Evolutionary conservation across 495 filamentous ascomycete species (phyloP).

Genomic region (Ramalina intermedia): DNA sequence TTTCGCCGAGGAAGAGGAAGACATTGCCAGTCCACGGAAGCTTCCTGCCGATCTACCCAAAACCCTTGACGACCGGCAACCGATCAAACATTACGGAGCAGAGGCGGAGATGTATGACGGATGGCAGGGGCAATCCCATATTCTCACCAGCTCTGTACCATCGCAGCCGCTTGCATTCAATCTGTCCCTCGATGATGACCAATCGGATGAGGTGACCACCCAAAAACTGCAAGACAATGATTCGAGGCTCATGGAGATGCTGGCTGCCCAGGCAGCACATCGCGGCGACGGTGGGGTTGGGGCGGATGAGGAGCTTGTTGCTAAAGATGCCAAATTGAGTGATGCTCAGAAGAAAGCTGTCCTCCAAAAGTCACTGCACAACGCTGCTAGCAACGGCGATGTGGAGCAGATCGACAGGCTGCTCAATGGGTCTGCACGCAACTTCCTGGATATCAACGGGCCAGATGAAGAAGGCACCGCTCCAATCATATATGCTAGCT

Average conservation of each 20-base stretch:
- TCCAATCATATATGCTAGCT: constrained; percentile 94
- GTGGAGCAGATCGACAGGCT: constrained; percentile 65
- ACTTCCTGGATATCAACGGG: constrained; percentile 75
- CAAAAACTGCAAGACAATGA: constrained; percentile 67
- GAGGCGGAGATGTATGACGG: constrained; percentile 98
- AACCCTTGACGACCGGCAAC: constrained; percentile 76
- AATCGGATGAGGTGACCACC: constrained; percentile 43
- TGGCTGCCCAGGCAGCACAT: constrained; percentile 81
- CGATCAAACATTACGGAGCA: constrained; percentile 37
- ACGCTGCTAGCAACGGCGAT: constrained; percentile 96
- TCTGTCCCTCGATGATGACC: constrained; percentile 59
- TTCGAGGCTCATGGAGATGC: constrained; percentile 82
- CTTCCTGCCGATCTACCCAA: constrained; percentile 81
- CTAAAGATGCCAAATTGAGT: constrained; percentile 55
- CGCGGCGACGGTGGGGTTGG: constrained; percentile 51
- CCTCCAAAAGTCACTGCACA: constrained; percentile 77
- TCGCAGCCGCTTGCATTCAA: constrained; percentile 75
- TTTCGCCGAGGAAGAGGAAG: constrained; percentile 9
- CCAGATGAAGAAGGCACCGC: constrained; percentile 91
- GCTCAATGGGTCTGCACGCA: constrained; percentile 56
- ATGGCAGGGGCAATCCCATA: constrained; percentile 97
- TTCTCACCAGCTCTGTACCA: constrained; percentile 69
- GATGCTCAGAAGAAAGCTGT: constrained; percentile 64
- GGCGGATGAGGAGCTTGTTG: constrained; percentile 68
- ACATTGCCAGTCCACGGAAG: constrained; percentile 23